Evolutionary conservation across 257 asterid species (phyloP).

Genomic region (Cruciata laevipes): DNA sequence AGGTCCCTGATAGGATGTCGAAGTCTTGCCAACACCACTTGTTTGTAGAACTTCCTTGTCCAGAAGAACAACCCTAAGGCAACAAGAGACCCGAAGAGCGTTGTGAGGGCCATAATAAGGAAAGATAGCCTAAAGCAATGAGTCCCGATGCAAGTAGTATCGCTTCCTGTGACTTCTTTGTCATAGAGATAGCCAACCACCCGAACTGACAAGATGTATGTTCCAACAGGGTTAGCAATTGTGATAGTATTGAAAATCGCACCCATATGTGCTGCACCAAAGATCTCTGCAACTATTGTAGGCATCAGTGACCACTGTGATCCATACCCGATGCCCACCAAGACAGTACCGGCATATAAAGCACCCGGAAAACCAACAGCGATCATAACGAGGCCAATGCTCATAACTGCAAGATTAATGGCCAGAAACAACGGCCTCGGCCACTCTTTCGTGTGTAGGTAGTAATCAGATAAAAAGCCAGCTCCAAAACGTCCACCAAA

Average conservation of each 20-base stretch:
- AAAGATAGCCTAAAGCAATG: conserved; percentile 64
- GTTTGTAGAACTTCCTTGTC: conserved; percentile 56
- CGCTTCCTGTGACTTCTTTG: conserved; percentile 35
- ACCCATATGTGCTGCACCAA: conserved; percentile 64
- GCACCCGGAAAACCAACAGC: conserved; percentile 64
- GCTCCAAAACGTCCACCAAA: conserved; percentile 83
- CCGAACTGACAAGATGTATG: conserved; percentile 66
- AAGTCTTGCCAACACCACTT: conserved; percentile 36
- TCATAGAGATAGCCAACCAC: conserved; percentile 73
- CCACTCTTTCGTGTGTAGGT: conserved; percentile 45
- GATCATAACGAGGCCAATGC: conserved; percentile 54
- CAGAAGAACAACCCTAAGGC: conserved; percentile 54
- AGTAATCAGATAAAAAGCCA: conserved; percentile 70
- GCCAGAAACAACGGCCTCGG: conserved; percentile 65
- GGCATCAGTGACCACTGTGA: conserved; percentile 98
- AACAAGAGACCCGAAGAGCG: conserved; percentile 57
- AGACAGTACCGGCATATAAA: conserved; percentile 54
- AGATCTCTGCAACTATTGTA: conserved; percentile 66
- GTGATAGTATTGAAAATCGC: conserved; percentile 80
- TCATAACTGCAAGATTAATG: conserved; percentile 58
- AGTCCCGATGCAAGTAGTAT: conserved; percentile 51
- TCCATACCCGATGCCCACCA: conserved; percentile 83
- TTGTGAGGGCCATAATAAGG: conserved; percentile 58
- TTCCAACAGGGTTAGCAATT: conserved; percentile 65
- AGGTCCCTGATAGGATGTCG: conserved; percentile 21